Percentiles rank a stretch among this genome's conserved stretches.
Evolutionary conservation across 306 rosid species (phyloP).

Genomic region (Inga oerstediana): DNA sequence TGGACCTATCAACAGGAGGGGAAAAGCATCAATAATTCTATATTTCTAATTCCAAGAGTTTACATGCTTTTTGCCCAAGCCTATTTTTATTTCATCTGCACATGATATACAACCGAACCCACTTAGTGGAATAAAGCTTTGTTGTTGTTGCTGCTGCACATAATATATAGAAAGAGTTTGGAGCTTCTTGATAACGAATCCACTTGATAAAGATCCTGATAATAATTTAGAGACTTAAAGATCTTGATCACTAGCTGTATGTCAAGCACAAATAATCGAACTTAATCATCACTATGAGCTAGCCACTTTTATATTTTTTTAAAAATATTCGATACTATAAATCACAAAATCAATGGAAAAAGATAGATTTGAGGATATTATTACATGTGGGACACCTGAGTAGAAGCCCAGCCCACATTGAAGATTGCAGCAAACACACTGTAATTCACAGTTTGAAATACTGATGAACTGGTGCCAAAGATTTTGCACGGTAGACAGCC

Average conservation of each 20-base stretch:
- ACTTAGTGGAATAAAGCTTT: no score
- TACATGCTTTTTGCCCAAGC: constrained; percentile 5
- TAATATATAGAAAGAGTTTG: not conserved
- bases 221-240: constrained; percentile 12
- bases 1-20: constrained; percentile 59
- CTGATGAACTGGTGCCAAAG: constrained; percentile 52
- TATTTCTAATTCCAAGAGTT: constrained; percentile 22
- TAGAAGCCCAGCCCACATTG: constrained; percentile 94
- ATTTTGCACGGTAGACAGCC: constrained; percentile 82
- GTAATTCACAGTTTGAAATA: constrained; percentile 76
- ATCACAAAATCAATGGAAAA: constrained; percentile 20
- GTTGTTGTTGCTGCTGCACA: no score
- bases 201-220: not conserved
- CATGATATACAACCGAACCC: not conserved
- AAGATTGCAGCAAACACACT: constrained; percentile 90
- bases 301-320: no score
- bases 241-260: not conserved
- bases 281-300: no score
- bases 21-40: constrained; percentile 5
- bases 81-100: constrained; percentile 8
- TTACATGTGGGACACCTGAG: constrained; percentile 98
- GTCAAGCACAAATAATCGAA: not conserved
- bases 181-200: not conserved
- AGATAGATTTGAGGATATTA: constrained; percentile 35
- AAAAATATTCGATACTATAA: not conserved